These are phyloP conservation scores for Aegilops longissima DNA, from an alignment of 176 grass and related monocot genomes.

Conservation along the genomic window DNA sequence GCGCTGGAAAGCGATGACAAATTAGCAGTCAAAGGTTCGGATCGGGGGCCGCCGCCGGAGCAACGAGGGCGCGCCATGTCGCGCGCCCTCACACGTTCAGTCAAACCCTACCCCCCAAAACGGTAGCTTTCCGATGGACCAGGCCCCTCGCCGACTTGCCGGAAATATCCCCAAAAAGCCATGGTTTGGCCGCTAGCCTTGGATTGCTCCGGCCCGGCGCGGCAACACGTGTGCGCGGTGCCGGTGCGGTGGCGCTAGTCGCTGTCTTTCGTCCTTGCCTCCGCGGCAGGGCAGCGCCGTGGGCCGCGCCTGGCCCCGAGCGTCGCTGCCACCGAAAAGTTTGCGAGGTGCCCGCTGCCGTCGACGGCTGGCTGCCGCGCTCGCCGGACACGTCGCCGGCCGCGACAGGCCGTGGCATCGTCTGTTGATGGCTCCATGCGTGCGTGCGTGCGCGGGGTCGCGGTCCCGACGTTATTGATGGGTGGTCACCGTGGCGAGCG, in stretches of 20 bases:
- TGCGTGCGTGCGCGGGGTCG: neutral
- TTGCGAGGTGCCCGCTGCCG: neutral
- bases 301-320: slow-evolving; percentile 17
- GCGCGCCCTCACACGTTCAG: neutral
- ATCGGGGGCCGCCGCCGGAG: slow-evolving; percentile 35
- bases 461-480: neutral
- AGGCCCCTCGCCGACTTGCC: neutral
- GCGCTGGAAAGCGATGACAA: neutral
- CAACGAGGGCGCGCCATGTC: slow-evolving; percentile 22
- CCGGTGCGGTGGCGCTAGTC: neutral
- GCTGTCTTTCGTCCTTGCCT: slow-evolving; percentile 25
- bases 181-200: slow-evolving; percentile 12
- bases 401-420: neutral
- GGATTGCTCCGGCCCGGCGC: neutral
- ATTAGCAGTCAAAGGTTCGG: neutral
- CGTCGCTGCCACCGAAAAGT: slow-evolving; percentile 38
- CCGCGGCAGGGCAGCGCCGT: slow-evolving; percentile 42
- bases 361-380: neutral
- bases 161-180: slow-evolving; percentile 25
- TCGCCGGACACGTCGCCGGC: slow-evolving; percentile 6
- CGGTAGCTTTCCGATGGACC: slow-evolving; percentile 22
- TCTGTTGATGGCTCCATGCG: neutral
- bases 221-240: neutral
- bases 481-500: neutral
- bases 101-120: slow-evolving; percentile 6